Evolutionary conservation across 2,329 filamentous ascomycete species (phyloP), one percentile per base, ranked within the genome.

Genomic region (Alternaria brassicae): DNA sequence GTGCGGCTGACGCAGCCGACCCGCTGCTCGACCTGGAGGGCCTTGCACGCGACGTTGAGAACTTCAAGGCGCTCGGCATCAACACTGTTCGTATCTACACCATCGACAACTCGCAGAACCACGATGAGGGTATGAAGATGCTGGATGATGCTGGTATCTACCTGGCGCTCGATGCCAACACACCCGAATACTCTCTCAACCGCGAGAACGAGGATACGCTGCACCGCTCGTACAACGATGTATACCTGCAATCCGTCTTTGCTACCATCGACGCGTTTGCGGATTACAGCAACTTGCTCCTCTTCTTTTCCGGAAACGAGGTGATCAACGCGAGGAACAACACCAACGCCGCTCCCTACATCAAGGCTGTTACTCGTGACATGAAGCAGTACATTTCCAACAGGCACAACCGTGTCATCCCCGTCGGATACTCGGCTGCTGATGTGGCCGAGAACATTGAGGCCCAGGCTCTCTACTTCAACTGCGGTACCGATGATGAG

Each of bases 11-110:
- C 62, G 74, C 74, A 48, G 78, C 80, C 47, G 93, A 97, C 74
- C 92, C 93, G 62, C 88, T 97, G 48, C 88, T 91, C 61, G 89
- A 96, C 70, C 72, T 84, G 30, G 78, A 79, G 4, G 79, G 83
- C 72, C 94, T 93, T 84, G 83, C 85, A 76, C 90, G 92, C 65
- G 92, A 96, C 75, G 89, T 97, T 67, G 80, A 82, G 53, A 84
- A 91, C 77, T 96, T 97, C 86, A 86, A 91, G 82, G 85, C 92
- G 65, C 84, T 97, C 53, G 92, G 92, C 34, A 84, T 97, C 80
- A 97, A 97, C 83, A 93, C 92, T 19, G 85, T 97, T 74, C 92
- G 93, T 79, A 90, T 97, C 65, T 97, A 97, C 84, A 92, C 90
- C 7, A 89, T 96, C 68, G 93, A 97, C 83, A 97, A 97, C 85